Base-by-base conservation (phyloP, 1,284 basidiomycete species). In the Tilletia indica region DNA sequence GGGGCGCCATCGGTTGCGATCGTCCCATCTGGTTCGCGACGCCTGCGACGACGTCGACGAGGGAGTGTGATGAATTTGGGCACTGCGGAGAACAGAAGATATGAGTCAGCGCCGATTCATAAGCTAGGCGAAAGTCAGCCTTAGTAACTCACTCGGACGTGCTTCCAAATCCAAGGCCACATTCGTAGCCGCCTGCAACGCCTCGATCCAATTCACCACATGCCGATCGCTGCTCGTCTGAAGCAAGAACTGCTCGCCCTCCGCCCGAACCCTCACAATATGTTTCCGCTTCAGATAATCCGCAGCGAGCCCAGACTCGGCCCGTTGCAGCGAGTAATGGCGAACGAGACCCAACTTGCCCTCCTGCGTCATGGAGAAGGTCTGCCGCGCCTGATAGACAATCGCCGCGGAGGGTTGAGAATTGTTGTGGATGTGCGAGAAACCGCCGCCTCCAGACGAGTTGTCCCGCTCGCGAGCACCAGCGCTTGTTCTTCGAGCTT, bases 141-240 rank as follows among this genome's bases (percentile, higher is more conserved):
- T 31, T 31, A 45, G 21, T 5, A 47, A 70, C 68, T 54, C 68
- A 72, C 71, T 81, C 19, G 89, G 88, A 66, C 96, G 89, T 67
- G 90, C 90, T 82, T 98, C 97, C 73, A 99, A 86, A 85, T 99
- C 97, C 70, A 95, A 86, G 2, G 94, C 88, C 66, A 98, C 90
- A 84, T 97, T 97, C n/a, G 93, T 91, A 0, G 93, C 92, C 51
- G 94, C 92, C 86, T 98, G 95, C 71, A 98, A 87, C 14, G 90
- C 94, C 90, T 99, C 96, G 78, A 99, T 96, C 93, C 95, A 96
- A 77, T 93, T 90, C 61, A 99, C 93, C 9, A 97, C 93, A 63
- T 90, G 90, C 48, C 89, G 88, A 63, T 95, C 91, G 83, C 93
- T 91, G 69, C 89, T 89, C 2, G 93, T 93, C 86, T 99, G 97